Evolutionary conservation across 805 yeast genomes (phyloP).

Genomic region (Sungouiella blattae): DNA sequence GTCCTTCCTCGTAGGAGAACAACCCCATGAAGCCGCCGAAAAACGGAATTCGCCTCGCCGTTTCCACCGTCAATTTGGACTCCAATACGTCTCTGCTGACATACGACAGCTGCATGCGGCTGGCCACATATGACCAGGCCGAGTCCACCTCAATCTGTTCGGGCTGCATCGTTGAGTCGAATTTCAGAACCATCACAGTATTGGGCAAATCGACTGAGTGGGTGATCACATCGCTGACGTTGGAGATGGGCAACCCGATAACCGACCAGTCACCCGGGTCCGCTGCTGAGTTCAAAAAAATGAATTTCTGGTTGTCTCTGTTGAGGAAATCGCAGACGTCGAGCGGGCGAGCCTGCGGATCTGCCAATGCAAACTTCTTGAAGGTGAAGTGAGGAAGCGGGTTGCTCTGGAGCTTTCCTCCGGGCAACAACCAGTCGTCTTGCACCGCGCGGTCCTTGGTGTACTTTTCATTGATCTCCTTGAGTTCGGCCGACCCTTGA

Average conservation of each 20-base stretch:
- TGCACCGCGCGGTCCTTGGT: slow-evolving; percentile 18
- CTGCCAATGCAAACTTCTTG: slow-evolving; percentile 1
- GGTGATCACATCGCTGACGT: slow-evolving; percentile 47
- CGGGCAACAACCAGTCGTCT: slow-evolving; percentile 14
- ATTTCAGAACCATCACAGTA: slow-evolving; percentile 23
- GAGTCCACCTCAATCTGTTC: slow-evolving; percentile 13
- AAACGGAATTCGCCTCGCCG: slow-evolving; percentile 56
- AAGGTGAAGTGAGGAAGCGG: slow-evolving; percentile 3
- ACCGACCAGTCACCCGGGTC: slow-evolving; percentile 86
- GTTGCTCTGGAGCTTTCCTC: slow-evolving; percentile 7
- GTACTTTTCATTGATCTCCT: slow-evolving; percentile 1
- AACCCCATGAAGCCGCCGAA: slow-evolving; percentile 90
- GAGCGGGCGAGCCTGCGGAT: slow-evolving; percentile 25
- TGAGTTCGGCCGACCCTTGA: slow-evolving; percentile 3
- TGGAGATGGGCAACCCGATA: slow-evolving; percentile 61
- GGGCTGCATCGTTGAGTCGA: slow-evolving; percentile 10
- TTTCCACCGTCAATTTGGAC: slow-evolving; percentile 12
- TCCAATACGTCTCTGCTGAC: slow-evolving; percentile 29
- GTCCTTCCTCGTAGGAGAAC: slow-evolving; percentile 85
- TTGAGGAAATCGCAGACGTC: slow-evolving; percentile 51
- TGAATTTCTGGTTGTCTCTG: slow-evolving; percentile 28
- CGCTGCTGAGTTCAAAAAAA: slow-evolving; percentile 74
- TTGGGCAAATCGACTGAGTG: slow-evolving; percentile 52
- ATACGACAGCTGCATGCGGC: slow-evolving; percentile 40
- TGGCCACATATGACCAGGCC: slow-evolving; percentile 55